Conservation (phyloP, 495 filamentous ascomycete genomes). For the Xylaria venustula region DNA sequence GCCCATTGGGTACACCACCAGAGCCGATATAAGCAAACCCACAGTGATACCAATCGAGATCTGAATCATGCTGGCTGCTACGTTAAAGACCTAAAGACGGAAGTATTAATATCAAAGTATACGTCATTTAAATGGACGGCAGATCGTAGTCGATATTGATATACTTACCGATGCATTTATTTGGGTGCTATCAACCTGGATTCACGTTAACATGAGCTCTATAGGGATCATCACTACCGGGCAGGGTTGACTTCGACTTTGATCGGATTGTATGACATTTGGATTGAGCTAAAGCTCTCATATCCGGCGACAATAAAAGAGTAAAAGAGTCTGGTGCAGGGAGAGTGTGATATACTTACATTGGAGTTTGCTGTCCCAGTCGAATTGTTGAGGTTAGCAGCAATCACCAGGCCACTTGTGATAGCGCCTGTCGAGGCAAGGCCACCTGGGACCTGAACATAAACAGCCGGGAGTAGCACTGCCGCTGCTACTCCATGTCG, state of each 20-base stretch:
- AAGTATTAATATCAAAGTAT: neutral
- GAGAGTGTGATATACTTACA: neutral
- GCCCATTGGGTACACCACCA: slow-evolving; percentile 84
- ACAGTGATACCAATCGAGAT: slow-evolving; percentile 88
- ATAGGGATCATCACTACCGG: too few species aligned
- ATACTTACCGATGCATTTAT: slow-evolving; percentile 10
- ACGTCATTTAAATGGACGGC: neutral
- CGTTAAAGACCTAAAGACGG: slow-evolving; percentile 58
- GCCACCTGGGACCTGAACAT: slow-evolving; percentile 85
- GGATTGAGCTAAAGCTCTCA: too few species aligned
- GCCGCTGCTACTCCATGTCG: slow-evolving; percentile 79
- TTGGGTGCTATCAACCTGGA: neutral
- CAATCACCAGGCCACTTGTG: slow-evolving; percentile 65
- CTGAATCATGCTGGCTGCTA: slow-evolving; percentile 81
- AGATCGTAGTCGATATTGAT: neutral
- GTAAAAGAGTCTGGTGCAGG: neutral
- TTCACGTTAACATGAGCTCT: neutral
- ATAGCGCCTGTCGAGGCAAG: slow-evolving; percentile 73
- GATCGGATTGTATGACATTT: too few species aligned
- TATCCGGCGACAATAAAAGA: too few species aligned
- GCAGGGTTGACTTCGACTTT: too few species aligned
- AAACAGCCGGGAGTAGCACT: slow-evolving; percentile 84
- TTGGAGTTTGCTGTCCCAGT: neutral
- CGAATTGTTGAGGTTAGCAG: slow-evolving; percentile 61
- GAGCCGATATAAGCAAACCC: slow-evolving; percentile 75